Base-by-base conservation (phyloP, 1,284 basidiomycete species). In the Athelia psychrophila region DNA sequence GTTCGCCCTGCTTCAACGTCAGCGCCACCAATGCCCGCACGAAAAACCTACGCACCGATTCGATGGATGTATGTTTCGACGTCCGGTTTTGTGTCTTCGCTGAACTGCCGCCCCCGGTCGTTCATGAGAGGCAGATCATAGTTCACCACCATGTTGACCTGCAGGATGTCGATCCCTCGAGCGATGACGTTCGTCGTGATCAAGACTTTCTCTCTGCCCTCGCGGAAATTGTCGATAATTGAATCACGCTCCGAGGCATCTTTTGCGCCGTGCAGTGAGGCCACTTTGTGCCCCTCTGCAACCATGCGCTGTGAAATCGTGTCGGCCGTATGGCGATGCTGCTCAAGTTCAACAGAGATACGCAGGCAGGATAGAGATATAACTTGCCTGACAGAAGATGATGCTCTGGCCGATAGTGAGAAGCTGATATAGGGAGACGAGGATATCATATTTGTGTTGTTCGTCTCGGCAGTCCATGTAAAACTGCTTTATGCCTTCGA, bases 131-230 rank as follows among this genome's bases (percentile, higher is more conserved):
- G 97, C 49, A 99, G 81, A 69, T 99, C 97, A 68, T 99, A 99
- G 75, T 99, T 98, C 65, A 96, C 91, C 19, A 97, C 94, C 92
- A 98, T 95, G 76, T 98, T 99, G 58, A 99, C 97, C 76, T 98
- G 96, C 58, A 94, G 80, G 63, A 99, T 98, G 66, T 99, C 97
- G 75, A 99, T 99, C 45, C 97, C 97, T 33, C 97, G 87, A 9
- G 97, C 95, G 59, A 99, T 91, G 61, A 99, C 97, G 71, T 99
- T 99, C 50, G 97, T 99, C 50, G 97, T 98, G 68, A 99, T 99
- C 58, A 99, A 76, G 38, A 98, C 96, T 73, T 99, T 99, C 69
- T 94, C 93, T 66, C 88, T 89, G 54, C 97, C 97, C 61, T 97
- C 89, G 48, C 97, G 83, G 85, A 99, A 99, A 23, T 86, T 86